phyloP scores from a whole-genome alignment of 306 rosid genomes.

The Cyclanthera cordifolia region DNA sequence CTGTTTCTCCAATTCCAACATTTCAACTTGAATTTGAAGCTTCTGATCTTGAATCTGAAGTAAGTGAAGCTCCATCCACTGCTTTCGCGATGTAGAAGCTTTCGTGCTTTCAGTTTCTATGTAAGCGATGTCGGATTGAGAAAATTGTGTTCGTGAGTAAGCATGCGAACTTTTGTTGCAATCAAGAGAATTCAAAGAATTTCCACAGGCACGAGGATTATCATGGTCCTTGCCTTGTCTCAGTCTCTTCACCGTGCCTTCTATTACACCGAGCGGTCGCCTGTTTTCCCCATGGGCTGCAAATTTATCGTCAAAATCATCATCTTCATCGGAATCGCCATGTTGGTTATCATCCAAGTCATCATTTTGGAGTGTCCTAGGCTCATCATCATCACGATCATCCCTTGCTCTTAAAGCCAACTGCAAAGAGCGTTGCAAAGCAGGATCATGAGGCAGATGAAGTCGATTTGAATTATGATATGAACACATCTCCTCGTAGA shows the following conservation, averaged over 20 bases:
- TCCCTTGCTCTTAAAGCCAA: conserved; percentile 61
- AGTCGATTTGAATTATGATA: conserved; percentile 75
- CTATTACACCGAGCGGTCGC: conserved; percentile 30
- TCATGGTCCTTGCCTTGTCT: conserved; percentile 37
- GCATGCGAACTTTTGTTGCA: conserved; percentile 32
- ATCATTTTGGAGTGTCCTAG: conserved; percentile 44
- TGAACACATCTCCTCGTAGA: conserved; percentile 91
- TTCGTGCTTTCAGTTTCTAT: conserved; percentile 40
- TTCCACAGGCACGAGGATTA: conserved; percentile 29
- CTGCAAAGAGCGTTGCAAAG: conserved; percentile 69
- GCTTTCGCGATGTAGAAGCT: conserved; percentile 51
- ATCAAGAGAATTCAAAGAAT: conserved; percentile 38
- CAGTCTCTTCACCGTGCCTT: conserved; percentile 43
- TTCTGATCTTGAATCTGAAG: conserved; percentile 74
- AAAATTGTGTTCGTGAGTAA: conserved; percentile 23
- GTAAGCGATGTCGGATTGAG: conserved; percentile 38
- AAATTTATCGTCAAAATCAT: conserved; percentile 52
- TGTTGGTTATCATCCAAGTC: conserved; percentile 71
- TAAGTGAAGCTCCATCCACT: conserved; percentile 57
- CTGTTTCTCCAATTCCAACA: conserved; percentile 70
- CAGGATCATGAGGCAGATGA: conserved; percentile 82
- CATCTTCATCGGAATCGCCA: conserved; percentile 56
- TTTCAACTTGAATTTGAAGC: conserved; percentile 61
- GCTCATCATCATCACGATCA: conserved; percentile 52
- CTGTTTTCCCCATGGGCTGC: conserved; percentile 39